A percentile compares a stretch with the other conserved stretches of the same genome.
Evolutionary conservation across 495 filamentous ascomycete genomes (phyloP).

Genomic region (Haplographium delicatum): DNA sequence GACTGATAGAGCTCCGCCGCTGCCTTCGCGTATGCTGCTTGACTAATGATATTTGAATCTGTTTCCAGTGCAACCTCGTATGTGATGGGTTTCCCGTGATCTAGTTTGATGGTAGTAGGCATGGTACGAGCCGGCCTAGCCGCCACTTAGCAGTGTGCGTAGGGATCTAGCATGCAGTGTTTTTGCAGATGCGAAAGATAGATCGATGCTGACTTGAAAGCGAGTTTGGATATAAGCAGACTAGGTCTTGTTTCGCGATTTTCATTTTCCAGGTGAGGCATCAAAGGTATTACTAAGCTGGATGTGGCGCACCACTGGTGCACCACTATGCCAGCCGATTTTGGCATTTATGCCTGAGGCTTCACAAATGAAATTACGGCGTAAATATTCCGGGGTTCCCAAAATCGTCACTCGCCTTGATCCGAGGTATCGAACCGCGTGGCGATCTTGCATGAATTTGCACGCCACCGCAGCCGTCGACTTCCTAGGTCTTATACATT

Average conservation of each 20-base stretch:
- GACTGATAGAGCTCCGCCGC: background rate
- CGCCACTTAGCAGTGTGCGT: background rate
- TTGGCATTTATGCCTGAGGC: background rate
- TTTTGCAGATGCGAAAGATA: background rate
- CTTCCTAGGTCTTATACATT: no score
- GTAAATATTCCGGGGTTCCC: background rate
- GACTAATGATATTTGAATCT: background rate
- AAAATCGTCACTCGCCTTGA: no score
- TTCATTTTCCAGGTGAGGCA: background rate
- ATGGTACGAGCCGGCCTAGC: background rate
- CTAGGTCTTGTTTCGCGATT: no score
- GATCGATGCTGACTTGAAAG: no score
- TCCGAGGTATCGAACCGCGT: background rate
- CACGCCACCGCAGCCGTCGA: no score
- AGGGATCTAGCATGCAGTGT: background rate
- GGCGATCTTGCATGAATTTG: no score
- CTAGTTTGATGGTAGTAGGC: background rate
- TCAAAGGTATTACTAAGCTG: background rate
- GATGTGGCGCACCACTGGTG: background rate
- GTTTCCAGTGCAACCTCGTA: no score
- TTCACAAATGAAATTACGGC: no score
- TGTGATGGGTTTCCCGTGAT: no score
- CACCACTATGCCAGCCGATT: background rate
- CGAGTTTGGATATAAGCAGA: no score
- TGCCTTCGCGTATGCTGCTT: no score